Conservation (phyloP, 768 basidiomycete genomes). For the Dacryopinax spathularia region DNA sequence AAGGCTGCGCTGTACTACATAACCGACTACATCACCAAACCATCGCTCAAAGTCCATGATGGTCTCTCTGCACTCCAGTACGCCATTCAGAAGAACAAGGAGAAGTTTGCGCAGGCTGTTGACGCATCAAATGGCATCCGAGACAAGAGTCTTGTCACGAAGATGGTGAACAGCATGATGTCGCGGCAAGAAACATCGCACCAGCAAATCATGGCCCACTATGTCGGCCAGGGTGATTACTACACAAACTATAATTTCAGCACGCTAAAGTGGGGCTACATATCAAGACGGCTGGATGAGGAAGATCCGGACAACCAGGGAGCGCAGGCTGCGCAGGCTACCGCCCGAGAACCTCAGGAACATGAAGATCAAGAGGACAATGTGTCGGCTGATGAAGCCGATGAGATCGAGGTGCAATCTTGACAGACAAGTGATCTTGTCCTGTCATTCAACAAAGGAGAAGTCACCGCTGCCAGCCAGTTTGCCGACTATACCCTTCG, state of each 20-base stretch:
- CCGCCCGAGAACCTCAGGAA: too few relatives aligned
- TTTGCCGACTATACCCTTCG: slow-evolving; percentile 21
- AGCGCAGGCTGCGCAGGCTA: too few relatives aligned
- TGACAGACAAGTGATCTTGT: too few relatives aligned
- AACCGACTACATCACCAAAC: slow-evolving; percentile 38
- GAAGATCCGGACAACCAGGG: too few relatives aligned
- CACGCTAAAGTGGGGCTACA: slow-evolving; percentile 25
- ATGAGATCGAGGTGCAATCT: too few relatives aligned
- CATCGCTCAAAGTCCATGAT: slow-evolving; percentile 30
- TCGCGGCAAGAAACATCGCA: slow-evolving; percentile 29
- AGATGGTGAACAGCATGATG: slow-evolving; percentile 28
- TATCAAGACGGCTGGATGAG: too few relatives aligned
- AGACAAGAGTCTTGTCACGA: slow-evolving; percentile 26
- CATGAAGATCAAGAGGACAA: too few relatives aligned
- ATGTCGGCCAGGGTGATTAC: slow-evolving; percentile 26
- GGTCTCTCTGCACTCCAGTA: too few relatives aligned
- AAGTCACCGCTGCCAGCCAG: slow-evolving; percentile 18
- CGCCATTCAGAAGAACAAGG: slow-evolving; percentile 25
- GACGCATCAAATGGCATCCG: slow-evolving; percentile 13
- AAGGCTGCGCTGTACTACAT: slow-evolving; percentile 35
- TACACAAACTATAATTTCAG: slow-evolving; percentile 27
- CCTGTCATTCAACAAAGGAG: too few relatives aligned
- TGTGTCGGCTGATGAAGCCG: background rate
- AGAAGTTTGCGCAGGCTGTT: slow-evolving; percentile 19
- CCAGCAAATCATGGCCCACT: slow-evolving; percentile 26